Base-by-base conservation (phyloP, 148 eudicot species). In the Fagopyrum esculentum region DNA sequence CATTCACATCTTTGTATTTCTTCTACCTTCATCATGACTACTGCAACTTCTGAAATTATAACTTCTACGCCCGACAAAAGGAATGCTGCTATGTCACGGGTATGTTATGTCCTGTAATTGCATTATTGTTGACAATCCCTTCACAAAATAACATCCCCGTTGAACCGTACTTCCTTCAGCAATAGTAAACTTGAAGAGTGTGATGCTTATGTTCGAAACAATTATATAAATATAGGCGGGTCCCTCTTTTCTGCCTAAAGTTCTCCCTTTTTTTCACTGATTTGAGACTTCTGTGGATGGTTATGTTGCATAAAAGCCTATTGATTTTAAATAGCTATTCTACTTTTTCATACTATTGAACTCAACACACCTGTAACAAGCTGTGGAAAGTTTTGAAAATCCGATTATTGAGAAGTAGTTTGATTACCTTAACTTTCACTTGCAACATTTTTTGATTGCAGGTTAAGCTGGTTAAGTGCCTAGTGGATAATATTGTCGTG, bases 391-490 rank as follows among this genome's bases (percentile, higher is more conserved):
- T 30, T 22, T 59, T 19, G 60, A 4, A 5, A 59, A 59, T 59
- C 64, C 19, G 64, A 59, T 59, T 59, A 22, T 22, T 59, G 30
- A 57, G 30, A 59, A 50, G 9, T 10, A 47, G n/a, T 11, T 49
- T 70, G 50, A 70, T 44, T 19, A 6, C 26, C 26, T 70, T 44
- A 44, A 44, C 22, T 26, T 49, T 12, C 57, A 19, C 45, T 9
- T 72, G 15, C 2, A 48, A 6, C 17, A 26, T 57, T 40, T 66
- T 60, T 60, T 5, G 15, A 49, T 66, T 85, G 76, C 83, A 86
- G 89, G 89, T 86, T 59, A 86, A 86, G 76, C 73, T 86, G 71
- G 81, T 86, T 66, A 86, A 86, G 71, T 86, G 89, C 74, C 84
- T 86, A 1, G 89, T 86, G 6, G 84, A 84, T 22, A 84, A 87